Conservation (phyloP, 495 filamentous ascomycete genomes). For the Tuber umbilicatum region DNA sequence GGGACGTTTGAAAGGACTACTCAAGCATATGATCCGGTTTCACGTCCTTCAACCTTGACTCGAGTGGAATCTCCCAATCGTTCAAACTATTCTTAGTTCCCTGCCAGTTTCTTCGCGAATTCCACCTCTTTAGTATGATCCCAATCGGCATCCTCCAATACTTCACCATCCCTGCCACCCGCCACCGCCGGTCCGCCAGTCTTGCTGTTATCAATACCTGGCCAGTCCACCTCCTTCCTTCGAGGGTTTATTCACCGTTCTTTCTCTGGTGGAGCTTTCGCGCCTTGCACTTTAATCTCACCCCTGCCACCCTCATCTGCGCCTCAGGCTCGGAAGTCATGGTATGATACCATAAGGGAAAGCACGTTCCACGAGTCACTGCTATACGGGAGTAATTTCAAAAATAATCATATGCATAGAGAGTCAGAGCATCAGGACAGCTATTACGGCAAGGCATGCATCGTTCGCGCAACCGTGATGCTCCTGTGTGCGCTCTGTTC, state of each 20-base stretch:
- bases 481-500: too few relatives aligned
- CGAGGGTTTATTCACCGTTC: constrained; percentile 86
- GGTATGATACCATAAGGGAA: too few relatives aligned
- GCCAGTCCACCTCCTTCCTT: constrained; percentile 88
- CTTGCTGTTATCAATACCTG: constrained; percentile 83
- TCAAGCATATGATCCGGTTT: constrained; percentile 84
- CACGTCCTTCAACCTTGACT: constrained; percentile 75
- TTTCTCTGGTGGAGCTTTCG: constrained; percentile 56
- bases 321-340: too few relatives aligned
- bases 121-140: constrained; percentile 92
- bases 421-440: too few relatives aligned
- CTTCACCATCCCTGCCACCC: constrained; percentile 55
- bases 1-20: constrained; percentile 83
- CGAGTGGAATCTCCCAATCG: constrained; percentile 72
- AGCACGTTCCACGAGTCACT: too few relatives aligned
- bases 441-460: too few relatives aligned
- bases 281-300: constrained; percentile 42
- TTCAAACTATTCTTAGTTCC: constrained; percentile 90
- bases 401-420: too few relatives aligned
- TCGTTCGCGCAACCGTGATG: too few relatives aligned
- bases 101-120: constrained; percentile 85
- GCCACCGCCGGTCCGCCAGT: too few relatives aligned
- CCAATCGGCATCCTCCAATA: constrained; percentile 97
- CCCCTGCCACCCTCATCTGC: constrained; percentile 42
- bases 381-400: too few relatives aligned